Base-by-base conservation (phyloP, 306 rosid genomes). In the Arachis stenosperma region DNA sequence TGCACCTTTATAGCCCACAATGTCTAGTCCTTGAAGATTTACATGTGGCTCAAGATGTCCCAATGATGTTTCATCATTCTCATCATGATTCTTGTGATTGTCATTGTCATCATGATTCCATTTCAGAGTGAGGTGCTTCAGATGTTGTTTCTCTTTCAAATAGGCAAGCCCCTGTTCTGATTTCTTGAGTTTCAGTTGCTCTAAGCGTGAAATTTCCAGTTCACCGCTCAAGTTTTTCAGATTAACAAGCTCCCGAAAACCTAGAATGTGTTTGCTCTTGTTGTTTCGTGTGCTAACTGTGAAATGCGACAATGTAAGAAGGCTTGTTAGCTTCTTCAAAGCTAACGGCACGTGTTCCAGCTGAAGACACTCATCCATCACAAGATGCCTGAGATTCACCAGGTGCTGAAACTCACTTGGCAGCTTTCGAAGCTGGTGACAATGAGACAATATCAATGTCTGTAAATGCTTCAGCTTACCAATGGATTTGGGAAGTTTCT, bases 1-100 rank as follows among this genome's bases (percentile, higher is more conserved):
- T n/a, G 8, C 52, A 67, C 72, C 72, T 67, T 9, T 7, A 9
- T 67, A 67, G 2, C 72, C 72, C 5, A 29, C 2, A 36, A 67
- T 8, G 9, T 42, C n/a, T n/a, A 67, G 29, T n/a, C 2, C 33
- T 14, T 51, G 42, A 17, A 67, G 37, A 67, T n/a, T 14, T 36
- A 7, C 47, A 67, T 50, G 60, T 4, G 72, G 72, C 36, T 67
- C 47, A 1, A 67, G 61, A 12, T n/a, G 61, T 50, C 0, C 3
- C 9, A 67, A 67, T 6, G 13, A 8, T 61, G 36, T 67, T 67
- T 64, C 14, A 14, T 62, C 67, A 5, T 64, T 2, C 13, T 63
- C 5, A 17, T 14, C 2, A 13, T 63, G 8, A 4, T 12, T 1
- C 0, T 12, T 1, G 0, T 66, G 0, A 1, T 7, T 2, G 2